Base-by-base conservation (phyloP, 192 early-diverging fungal species). In the Phlyctochytrium arcticum region DNA sequence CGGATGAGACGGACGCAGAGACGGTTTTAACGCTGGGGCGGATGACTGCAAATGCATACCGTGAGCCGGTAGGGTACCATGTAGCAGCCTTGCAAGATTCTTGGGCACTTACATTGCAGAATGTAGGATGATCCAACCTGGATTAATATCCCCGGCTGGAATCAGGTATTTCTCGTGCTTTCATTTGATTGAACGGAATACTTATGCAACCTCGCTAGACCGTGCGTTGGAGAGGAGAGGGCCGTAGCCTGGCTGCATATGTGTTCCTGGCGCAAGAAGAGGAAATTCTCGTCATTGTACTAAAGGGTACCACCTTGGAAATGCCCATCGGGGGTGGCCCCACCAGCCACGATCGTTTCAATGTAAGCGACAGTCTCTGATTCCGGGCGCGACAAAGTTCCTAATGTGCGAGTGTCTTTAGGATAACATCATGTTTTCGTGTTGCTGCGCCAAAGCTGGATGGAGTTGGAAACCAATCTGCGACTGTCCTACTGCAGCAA, bases 351-450 rank as follows among this genome's bases (percentile, higher is more conserved):
- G 79, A 82, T 57, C 79, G 79, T 63, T 74, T 71, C 26, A 80
- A 80, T 64, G 75, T 68, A 27, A 36, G 56, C 24, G 34, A 65
- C 30, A 36, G 37, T 56, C 69, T 15, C 12, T 29, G 10, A 27
- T 33, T 0, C 33, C 15, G 35, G 2, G 32, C 35, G 12, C 15
- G n/a, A 4, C 3, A 7, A 2, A 5, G 4, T 33, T 3, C 31
- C 17, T 32, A 39, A 24, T 69, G 23, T 48, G 23, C 15, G 12
- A 17, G 7, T 46, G 8, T 57, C 12, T 32, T 27, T 51, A 88
- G 87, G 94, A 97, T 76, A 98, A 97, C 70, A 78, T 90, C 9
- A 82, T 97, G 62, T 98, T 96, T 65, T 94, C 92, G 2, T 98
- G 96, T 76, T 98, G 96, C 74, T 98, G 96, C 75, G 96, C 87